phyloP scores from a whole-genome alignment of 1,284 basidiomycete genomes.

The Amylostereum chailletii region DNA sequence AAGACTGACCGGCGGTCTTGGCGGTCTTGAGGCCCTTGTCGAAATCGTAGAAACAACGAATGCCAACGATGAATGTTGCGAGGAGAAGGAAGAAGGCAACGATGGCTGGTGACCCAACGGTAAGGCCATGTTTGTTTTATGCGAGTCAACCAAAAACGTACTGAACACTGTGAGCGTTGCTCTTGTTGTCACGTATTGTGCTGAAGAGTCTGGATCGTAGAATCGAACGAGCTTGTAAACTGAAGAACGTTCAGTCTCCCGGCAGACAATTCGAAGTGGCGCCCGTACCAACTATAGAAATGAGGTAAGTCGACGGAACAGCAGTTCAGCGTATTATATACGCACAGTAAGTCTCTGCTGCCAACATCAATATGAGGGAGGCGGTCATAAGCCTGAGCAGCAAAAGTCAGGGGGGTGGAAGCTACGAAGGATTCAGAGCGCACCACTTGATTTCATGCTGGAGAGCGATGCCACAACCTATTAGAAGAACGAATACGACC shows the following conservation, averaged over 20 bases:
- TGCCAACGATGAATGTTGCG: constrained; percentile 61
- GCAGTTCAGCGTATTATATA: constrained; percentile 8
- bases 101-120: constrained; percentile 39
- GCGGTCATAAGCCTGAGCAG: constrained; percentile 53
- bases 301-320: constrained; percentile 3
- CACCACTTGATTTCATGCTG: constrained; percentile 74
- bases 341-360: constrained; percentile 67
- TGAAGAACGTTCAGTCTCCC: constrained; percentile 17
- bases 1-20: constrained; percentile 64
- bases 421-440: neutral
- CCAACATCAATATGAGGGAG: constrained; percentile 65
- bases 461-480: constrained; percentile 59
- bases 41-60: constrained; percentile 74
- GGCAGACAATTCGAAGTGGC: neutral
- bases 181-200: constrained; percentile 57
- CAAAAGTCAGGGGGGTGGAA: constrained; percentile 4
- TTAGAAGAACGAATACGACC: constrained; percentile 63
- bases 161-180: constrained; percentile 74
- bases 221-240: constrained; percentile 78
- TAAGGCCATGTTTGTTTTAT: neutral
- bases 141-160: constrained; percentile 28
- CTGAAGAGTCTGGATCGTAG: constrained; percentile 49
- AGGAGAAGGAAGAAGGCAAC: constrained; percentile 67
- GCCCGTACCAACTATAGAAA: constrained; percentile 41
- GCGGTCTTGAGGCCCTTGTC: constrained; percentile 62